Evolutionary conservation across 2,329 filamentous ascomycete species (phyloP).

Genomic region (Sclerotinia spermophila): DNA sequence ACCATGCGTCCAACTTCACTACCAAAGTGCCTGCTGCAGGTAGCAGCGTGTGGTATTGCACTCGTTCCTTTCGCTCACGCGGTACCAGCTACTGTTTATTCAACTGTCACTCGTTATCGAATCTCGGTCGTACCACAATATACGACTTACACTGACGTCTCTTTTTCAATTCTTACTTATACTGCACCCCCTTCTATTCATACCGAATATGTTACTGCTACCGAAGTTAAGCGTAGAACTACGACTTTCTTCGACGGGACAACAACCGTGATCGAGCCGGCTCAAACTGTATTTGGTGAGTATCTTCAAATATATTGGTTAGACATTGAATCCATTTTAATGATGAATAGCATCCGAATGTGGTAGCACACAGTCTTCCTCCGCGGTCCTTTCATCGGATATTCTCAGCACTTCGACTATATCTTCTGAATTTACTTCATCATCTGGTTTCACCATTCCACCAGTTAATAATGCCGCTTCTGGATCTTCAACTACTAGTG

Average conservation of each 20-base stretch:
- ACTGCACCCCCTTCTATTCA: conserved; percentile 1
- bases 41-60: conserved; percentile 10
- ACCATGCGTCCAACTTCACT: conserved; percentile 17
- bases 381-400: background rate
- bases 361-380: background rate
- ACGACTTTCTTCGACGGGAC: background rate
- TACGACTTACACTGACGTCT: conserved; percentile 6
- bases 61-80: conserved; percentile 2
- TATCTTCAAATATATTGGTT: background rate
- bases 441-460: background rate
- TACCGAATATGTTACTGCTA: conserved; percentile 8
- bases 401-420: background rate
- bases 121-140: conserved; percentile 12
- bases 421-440: conserved; percentile 5
- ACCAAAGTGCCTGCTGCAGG: conserved; percentile 8
- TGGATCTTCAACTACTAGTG: background rate
- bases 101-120: conserved; percentile 16
- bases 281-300: background rate
- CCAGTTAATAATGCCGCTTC: background rate
- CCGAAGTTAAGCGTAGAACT: background rate
- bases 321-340: background rate
- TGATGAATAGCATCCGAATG: conserved; percentile 1
- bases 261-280: background rate
- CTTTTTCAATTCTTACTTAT: background rate
- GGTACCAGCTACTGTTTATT: background rate